These are phyloP conservation scores for Fibroporia radiculosa DNA, from an alignment of 768 basidiomycete genomes.

Conservation along the genomic window DNA sequence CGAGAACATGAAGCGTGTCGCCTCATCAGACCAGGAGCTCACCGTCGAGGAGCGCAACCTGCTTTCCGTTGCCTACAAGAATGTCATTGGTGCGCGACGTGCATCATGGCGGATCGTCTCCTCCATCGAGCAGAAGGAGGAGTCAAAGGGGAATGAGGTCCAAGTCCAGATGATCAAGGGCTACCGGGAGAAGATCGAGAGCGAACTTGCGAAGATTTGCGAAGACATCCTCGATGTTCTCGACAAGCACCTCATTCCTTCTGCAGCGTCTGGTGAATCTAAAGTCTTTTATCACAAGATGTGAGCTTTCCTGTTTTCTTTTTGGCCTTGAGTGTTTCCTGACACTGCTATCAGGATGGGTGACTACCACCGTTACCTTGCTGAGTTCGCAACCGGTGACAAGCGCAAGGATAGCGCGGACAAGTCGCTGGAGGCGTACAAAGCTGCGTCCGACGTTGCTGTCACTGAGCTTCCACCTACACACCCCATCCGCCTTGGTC, in stretches of 20 bases:
- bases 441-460: conserved; percentile 95
- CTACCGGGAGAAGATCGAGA: conserved; percentile 97
- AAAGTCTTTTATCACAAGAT: conserved; percentile 99
- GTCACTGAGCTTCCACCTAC: conserved; percentile 92
- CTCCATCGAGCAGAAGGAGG: conserved; percentile 98
- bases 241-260: conserved; percentile 96
- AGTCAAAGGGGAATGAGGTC: conserved; percentile 94
- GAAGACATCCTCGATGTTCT: conserved; percentile 97
- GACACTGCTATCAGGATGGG: conserved; percentile 70
- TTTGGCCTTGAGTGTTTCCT: background rate
- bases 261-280: conserved; percentile 92
- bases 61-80: conserved; percentile 98
- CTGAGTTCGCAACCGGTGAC: conserved; percentile 97
- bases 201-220: conserved; percentile 95
- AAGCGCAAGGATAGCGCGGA: conserved; percentile 96
- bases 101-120: conserved; percentile 98
- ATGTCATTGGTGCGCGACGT: conserved; percentile 96
- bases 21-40: conserved; percentile 95
- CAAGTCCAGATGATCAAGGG: conserved; percentile 97
- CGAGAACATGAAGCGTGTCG: conserved; percentile 98
- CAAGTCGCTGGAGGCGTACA: conserved; percentile 96
- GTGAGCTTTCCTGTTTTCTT: conserved; percentile 41
- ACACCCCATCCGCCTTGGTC: conserved; percentile 97
- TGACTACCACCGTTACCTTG: conserved; percentile 98
- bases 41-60: conserved; percentile 98